Conservation (phyloP, 352 stramenopile genomes). For the Globisporangium perplexum region DNA sequence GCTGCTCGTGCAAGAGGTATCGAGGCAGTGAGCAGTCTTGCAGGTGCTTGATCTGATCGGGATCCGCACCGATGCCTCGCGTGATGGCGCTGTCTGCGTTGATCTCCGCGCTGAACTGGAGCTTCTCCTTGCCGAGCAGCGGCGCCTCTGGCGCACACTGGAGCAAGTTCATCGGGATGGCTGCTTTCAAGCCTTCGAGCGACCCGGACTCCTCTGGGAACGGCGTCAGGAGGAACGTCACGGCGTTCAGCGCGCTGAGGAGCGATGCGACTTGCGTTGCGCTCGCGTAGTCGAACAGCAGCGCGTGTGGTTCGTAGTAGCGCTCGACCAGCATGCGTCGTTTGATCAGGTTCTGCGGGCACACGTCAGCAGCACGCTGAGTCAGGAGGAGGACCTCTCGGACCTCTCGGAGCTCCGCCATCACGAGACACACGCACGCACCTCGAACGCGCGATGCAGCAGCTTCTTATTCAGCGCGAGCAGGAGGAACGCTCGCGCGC, state of each 20-base stretch:
- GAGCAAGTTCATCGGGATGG: slow-evolving; percentile 41
- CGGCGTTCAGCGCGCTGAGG: slow-evolving; percentile 64
- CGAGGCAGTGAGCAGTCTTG: slow-evolving; percentile 46
- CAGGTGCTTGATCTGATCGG: slow-evolving; percentile 45
- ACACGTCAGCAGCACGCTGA: slow-evolving; percentile 2
- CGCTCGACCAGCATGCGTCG: slow-evolving; percentile 46
- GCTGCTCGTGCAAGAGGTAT: slow-evolving; percentile 30
- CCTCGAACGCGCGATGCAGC: slow-evolving; percentile 66
- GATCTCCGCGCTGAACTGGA: slow-evolving; percentile 6
- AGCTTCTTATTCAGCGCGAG: slow-evolving; percentile 72
- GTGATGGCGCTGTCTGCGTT: slow-evolving; percentile 23
- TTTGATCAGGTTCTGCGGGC: slow-evolving; percentile 58
- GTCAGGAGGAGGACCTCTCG: too few species aligned
- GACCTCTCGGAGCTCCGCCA: too few species aligned
- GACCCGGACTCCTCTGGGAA: slow-evolving; percentile 12
- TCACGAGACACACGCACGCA: background rate
- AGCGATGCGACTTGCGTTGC: slow-evolving; percentile 47
- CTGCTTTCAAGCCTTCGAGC: slow-evolving; percentile 10
- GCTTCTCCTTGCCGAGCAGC: slow-evolving; percentile 21
- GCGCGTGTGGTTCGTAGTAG: slow-evolving; percentile 51
- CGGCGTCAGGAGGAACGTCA: slow-evolving; percentile 47
- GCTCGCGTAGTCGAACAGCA: slow-evolving; percentile 63
- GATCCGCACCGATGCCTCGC: slow-evolving; percentile 21
- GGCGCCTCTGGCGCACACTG: slow-evolving; percentile 44
- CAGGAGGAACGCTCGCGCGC: slow-evolving; percentile 55